Conservation (phyloP, 2,329 filamentous ascomycete species). For the Ophiocordyceps camponoti-leonardi region DNA sequence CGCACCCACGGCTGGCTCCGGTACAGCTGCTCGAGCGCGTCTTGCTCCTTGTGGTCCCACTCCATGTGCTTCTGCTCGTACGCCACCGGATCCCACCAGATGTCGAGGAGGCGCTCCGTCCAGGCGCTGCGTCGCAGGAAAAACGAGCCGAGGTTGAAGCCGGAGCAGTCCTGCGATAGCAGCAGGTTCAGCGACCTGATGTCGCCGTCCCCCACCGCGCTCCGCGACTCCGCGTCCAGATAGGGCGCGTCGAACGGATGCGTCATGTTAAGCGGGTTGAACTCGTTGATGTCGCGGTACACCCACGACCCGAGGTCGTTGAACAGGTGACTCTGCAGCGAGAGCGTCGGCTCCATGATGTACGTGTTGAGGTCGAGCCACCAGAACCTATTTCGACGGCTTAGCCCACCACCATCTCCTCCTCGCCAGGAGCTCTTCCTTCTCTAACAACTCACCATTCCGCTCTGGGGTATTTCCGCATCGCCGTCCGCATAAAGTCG, state of each 20-base stretch:
- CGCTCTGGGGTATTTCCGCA: constrained; percentile 86
- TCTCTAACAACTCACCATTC: constrained; percentile 80
- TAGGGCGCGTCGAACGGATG: constrained; percentile 63
- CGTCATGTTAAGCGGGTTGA: constrained; percentile 85
- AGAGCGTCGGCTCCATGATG: constrained; percentile 90
- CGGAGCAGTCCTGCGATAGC: constrained; percentile 81
- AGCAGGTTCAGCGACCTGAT: constrained; percentile 70
- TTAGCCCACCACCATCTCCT: no score
- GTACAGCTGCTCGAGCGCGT: constrained; percentile 86
- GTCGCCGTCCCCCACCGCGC: constrained; percentile 60
- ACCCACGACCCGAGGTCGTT: constrained; percentile 54
- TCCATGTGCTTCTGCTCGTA: constrained; percentile 99
- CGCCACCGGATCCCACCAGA: constrained; percentile 96
- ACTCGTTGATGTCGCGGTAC: constrained; percentile 91
- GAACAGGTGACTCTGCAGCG: constrained; percentile 82
- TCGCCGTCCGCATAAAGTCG: constrained; percentile 72
- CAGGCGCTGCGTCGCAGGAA: constrained; percentile 73
- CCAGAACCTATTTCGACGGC: constrained; percentile 62
- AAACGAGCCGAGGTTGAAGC: constrained; percentile 95
- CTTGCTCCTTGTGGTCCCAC: constrained; percentile 98
- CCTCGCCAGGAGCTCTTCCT: no score
- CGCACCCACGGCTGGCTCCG: constrained; percentile 83
- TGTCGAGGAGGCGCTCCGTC: constrained; percentile 80
- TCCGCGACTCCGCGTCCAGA: constrained; percentile 59
- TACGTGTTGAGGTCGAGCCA: constrained; percentile 97